Base-by-base conservation (phyloP, 257 asterid species). In the Primulina eburnea region DNA sequence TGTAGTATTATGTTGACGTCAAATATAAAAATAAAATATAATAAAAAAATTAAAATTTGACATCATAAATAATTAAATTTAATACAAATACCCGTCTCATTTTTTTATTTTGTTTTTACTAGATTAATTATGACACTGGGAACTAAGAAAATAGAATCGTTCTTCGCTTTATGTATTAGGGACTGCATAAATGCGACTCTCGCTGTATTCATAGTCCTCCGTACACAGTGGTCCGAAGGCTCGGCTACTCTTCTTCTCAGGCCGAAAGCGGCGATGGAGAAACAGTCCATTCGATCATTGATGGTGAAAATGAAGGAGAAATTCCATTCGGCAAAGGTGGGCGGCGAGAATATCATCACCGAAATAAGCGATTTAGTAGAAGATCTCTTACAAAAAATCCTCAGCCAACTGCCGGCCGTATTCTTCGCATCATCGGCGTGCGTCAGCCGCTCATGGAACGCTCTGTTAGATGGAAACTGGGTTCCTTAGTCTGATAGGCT, bases 361-460 rank as follows among this genome's bases (percentile, higher is more conserved):
- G 70, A 66, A 70, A 74, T 88, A 40, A 92, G 84, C 8, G 87
- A 76, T 72, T 61, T 92, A 63, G 84, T 85, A 18, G 79, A 83
- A 26, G 96, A 92, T 77, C 82, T 88, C 12, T 60, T 88, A 50
- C 82, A 74, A 55, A 85, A 80, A 78, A 69, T 90, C 69, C 81
- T 92, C 52, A 70, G 78, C 59, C 86, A 90, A 62, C 82, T 92
- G 58, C 96, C 97, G 26, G 98, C 96, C 6, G 5, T 43, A 18
- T 71, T 87, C 17, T 92, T 86, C 70, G 91, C 95, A 21, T 75
- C 84, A 64, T 97, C 96, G 12, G 88, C 95, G 4, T 92, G 97
- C 72, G 97, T 90, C 61, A 81, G 77, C 88, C 92, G 86, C 73
- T 81, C 83, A 14, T 92, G 98, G 97, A 90, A 75, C 75, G 73